A percentile compares a stretch with the other conserved stretches of the same genome.
phyloP scores from a whole-genome alignment of 352 stramenopile species.

The Phytophthora meadii region DNA sequence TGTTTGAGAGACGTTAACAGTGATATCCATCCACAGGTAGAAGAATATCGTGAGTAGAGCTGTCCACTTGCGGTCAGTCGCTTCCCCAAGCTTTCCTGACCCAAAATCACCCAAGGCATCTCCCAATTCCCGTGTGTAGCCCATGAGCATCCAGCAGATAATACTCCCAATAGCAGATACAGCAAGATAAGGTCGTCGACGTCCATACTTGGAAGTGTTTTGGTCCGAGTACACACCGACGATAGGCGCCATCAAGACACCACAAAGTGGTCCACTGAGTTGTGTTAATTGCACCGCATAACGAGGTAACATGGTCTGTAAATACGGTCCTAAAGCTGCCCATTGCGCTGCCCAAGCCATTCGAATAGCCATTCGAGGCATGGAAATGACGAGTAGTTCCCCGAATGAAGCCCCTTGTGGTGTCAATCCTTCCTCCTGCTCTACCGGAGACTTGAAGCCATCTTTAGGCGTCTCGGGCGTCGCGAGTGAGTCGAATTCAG shows the following conservation, averaged over 20 bases:
- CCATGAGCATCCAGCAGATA: constrained; percentile 65
- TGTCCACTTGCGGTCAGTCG: constrained; percentile 55
- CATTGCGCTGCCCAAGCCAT: constrained; percentile 73
- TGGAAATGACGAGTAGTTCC: constrained; percentile 53
- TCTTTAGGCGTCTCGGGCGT: constrained; percentile 33
- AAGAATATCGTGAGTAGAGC: constrained; percentile 59
- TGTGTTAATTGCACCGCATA: constrained; percentile 65
- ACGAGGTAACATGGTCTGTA: constrained; percentile 51
- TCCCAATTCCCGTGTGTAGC: constrained; percentile 54
- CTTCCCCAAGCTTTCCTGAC: constrained; percentile 29
- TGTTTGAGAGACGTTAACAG: constrained; percentile 59
- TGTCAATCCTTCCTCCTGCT: constrained; percentile 19
- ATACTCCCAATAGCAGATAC: constrained; percentile 39
- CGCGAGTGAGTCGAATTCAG: constrained; percentile 32
- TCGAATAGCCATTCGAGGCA: constrained; percentile 62
- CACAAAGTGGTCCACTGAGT: constrained; percentile 53
- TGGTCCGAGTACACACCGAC: constrained; percentile 55
- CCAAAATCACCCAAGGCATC: constrained; percentile 51
- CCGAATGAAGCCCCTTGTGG: constrained; percentile 30
- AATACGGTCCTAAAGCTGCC: constrained; percentile 61
- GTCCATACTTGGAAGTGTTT: constrained; percentile 42
- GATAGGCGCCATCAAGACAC: constrained; percentile 57
- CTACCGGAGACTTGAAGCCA: constrained; percentile 34
- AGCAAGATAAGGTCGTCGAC: constrained; percentile 50
- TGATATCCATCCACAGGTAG: constrained; percentile 74